Evolutionary conservation across 805 yeast genomes (phyloP), one percentile per base, ranked within the genome.

Genomic region (Saccharomycopsis synnaedendra): DNA sequence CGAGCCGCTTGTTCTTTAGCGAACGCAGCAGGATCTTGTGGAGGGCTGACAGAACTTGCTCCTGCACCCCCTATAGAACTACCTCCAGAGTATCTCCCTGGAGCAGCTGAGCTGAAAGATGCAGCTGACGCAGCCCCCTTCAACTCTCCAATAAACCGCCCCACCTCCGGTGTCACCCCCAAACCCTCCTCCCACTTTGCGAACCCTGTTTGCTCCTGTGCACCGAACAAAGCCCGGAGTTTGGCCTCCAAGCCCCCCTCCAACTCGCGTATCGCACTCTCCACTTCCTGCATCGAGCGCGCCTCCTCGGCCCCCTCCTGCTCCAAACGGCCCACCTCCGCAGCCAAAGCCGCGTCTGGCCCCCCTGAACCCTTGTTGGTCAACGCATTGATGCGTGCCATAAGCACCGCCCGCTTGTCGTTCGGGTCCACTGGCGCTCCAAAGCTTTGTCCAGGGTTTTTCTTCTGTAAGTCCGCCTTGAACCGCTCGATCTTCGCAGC

Each of bases 321-420:
- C 44, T 71, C 72, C 53, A 82, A 70, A 43, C 53, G 50, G 41
- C 55, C 56, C 49, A 64, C 66, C 45, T 68, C 66, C 32, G 59
- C 55, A 38, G 63, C 72, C 37, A 64, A 56, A 49, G 60, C 50
- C 5, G 63, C 67, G 9, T 57, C 62, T 29, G 69, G 71, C 40
- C 67, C 62, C 33, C 66, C 66, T 27, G 10, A 29, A n/a, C 42
- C 44, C 57, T 80, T 82, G 4, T 96, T 96, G 0, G 97, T 89
- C 57, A 90, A 73, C 3, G 90, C 86, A 32, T 96, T 95, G 95
- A 90, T 88, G 56, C 95, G 75, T 44, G 89, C 85, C 54, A 80
- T 79, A 56, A 93, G 69, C 48, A 80, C 66, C 39, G 90, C 94
- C 59, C 84, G 82, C 51, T 78, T 78, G 32, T 97, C 97, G 58